Base-by-base conservation (phyloP, 106 monocot genomes). In the Xerophyta viscosa region DNA sequence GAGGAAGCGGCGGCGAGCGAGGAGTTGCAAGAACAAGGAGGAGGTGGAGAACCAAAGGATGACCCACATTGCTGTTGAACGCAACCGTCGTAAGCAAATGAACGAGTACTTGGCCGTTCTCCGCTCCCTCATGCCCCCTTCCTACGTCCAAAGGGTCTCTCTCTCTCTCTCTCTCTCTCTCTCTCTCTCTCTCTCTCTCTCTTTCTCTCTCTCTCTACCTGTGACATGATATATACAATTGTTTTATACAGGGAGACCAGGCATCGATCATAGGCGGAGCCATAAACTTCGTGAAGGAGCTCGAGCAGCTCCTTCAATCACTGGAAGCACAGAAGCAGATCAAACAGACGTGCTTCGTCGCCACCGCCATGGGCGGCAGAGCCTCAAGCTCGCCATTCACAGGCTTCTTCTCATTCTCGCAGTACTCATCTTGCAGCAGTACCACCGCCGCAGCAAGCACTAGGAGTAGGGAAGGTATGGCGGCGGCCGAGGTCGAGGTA, bases 201-300 rank as follows among this genome's bases (percentile, higher is more conserved):
- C n/a, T n/a, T n/a, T n/a, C n/a, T n/a, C n/a, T n/a, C n/a, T n/a
- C n/a, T n/a, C n/a, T n/a, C n/a, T n/a, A n/a, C n/a, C n/a, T n/a
- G n/a, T n/a, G n/a, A n/a, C n/a, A n/a, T n/a, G n/a, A n/a, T n/a
- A n/a, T n/a, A n/a, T n/a, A n/a, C n/a, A n/a, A n/a, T n/a, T n/a
- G n/a, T n/a, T n/a, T n/a, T 46, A 1, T 18, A 13, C 39, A 79
- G 87, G 77, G 87, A 31, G 87, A 87, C 50, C 87, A 87, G 52
- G 87, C 87, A 22, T 87, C 87, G 8, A 74, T 87, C 33, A 60
- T 87, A 11, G 87, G 77, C 2, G 87, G 87, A 2, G 81, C 81
- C 15, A 81, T 87, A 61, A 77, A 87, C 65, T 87, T 61, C 42
- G 81, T 87, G 25, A 87, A 88, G 52, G 76, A 83, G 65, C 72